Evolutionary conservation across 164 flowering plant species (phyloP).

Genomic region (Hamamelis virginiana): DNA sequence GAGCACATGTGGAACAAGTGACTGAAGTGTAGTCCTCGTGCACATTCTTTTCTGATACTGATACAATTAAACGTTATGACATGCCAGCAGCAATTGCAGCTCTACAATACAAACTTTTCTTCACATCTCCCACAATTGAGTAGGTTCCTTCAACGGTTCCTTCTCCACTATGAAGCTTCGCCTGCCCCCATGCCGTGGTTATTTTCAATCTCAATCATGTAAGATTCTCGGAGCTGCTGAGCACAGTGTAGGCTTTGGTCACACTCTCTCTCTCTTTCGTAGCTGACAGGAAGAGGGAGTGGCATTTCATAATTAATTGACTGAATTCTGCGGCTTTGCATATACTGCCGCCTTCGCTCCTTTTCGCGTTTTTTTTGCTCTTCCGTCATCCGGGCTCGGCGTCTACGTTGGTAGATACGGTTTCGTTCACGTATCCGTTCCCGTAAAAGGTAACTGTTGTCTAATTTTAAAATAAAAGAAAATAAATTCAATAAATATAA

Average conservation of each 20-base stretch:
- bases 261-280: slow-evolving; percentile 11
- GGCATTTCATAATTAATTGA: slow-evolving; percentile 17
- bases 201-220: slow-evolving; percentile 18
- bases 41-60: background rate
- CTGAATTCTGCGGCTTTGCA: slow-evolving; percentile 31
- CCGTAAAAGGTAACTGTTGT: slow-evolving; percentile 15
- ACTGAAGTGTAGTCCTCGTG: background rate
- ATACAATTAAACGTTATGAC: background rate
- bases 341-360: slow-evolving; percentile 29
- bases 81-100: background rate
- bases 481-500: background rate
- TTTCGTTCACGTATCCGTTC: slow-evolving; percentile 26
- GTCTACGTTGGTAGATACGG: slow-evolving; percentile 27
- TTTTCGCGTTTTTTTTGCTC: slow-evolving; percentile 29
- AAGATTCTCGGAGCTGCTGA: slow-evolving; percentile 20
- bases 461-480: slow-evolving; percentile 8
- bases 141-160: background rate
- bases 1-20: no score
- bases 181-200: slow-evolving; percentile 20
- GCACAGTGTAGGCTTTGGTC: slow-evolving; percentile 23
- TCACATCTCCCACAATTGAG: background rate
- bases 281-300: slow-evolving; percentile 13
- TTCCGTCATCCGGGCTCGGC: slow-evolving; percentile 30
- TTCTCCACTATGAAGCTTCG: slow-evolving; percentile 18
- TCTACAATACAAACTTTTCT: background rate